Evolutionary conservation across 345 rosid species (phyloP).

Genomic region (Citrus trifoliata): DNA sequence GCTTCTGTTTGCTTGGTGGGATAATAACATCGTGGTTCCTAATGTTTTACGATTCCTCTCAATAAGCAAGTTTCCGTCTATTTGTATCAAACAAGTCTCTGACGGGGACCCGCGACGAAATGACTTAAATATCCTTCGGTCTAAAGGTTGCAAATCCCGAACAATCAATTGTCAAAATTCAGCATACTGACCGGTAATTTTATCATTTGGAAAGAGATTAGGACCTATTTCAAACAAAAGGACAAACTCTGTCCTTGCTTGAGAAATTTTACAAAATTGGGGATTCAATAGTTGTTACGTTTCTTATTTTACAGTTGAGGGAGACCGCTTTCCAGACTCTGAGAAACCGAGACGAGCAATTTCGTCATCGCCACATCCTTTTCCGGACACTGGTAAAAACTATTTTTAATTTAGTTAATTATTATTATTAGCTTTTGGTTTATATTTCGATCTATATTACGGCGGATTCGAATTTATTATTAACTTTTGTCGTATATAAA

Average conservation of each 20-base stretch:
- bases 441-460: not conserved
- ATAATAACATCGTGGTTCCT: no score
- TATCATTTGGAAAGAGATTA: no score
- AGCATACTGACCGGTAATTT: no score
- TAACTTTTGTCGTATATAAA: not conserved
- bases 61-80: no score
- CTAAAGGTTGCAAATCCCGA: no score
- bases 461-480: not conserved
- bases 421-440: not conserved
- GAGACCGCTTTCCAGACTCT: not conserved
- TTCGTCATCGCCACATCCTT: not conserved
- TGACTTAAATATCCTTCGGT: no score
- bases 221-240: no score
- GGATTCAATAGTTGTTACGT: not conserved
- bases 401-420: not conserved
- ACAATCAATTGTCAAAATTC: no score
- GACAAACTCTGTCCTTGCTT: not conserved
- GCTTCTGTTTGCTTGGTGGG: no score
- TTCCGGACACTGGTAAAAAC: not conserved
- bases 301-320: not conserved
- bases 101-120: no score
- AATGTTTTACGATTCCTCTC: no score
- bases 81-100: no score
- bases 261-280: not conserved
- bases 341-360: not conserved